Conservation (phyloP, 805 yeast genomes). For the Teunomyces atbi region DNA sequence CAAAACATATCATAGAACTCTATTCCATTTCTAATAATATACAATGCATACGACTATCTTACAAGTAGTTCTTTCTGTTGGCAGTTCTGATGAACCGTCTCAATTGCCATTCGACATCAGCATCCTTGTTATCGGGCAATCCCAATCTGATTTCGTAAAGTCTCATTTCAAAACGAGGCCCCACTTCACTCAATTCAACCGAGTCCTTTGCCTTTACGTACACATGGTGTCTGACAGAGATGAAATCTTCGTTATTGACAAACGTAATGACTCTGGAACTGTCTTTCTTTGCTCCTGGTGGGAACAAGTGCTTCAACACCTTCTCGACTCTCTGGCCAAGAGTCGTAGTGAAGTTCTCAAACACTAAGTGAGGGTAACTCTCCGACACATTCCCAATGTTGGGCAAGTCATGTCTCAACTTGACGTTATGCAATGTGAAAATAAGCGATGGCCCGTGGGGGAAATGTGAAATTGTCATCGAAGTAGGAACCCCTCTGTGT, state of each 20-base stretch:
- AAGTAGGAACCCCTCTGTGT: constrained; percentile 97
- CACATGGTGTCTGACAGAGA: constrained; percentile 92
- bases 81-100: constrained; percentile 94
- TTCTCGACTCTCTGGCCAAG: constrained; percentile 81
- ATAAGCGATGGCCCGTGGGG: constrained; percentile 98
- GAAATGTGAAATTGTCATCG: constrained; percentile 87
- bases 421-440: constrained; percentile 92
- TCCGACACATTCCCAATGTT: constrained; percentile 87
- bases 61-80: constrained; percentile 84
- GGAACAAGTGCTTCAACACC: constrained; percentile 83
- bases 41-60: constrained; percentile 4
- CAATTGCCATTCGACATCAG: constrained; percentile 96
- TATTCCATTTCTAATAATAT: constrained; percentile 3
- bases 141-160: constrained; percentile 86
- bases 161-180: constrained; percentile 98
- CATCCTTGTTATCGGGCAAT: constrained; percentile 90
- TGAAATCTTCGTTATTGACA: constrained; percentile 86
- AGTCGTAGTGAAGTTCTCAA: constrained; percentile 80
- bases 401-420: constrained; percentile 86
- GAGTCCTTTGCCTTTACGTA: constrained; percentile 85
- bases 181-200: constrained; percentile 92
- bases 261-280: constrained; percentile 90
- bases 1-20: constrained; percentile 1
- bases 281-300: constrained; percentile 94
- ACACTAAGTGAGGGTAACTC: constrained; percentile 89